Percentiles rank a stretch among this genome's conserved stretches.
These are phyloP conservation scores for Didymella keratinophila DNA, from an alignment of 2,329 filamentous ascomycete genomes.

Conservation along the genomic window DNA sequence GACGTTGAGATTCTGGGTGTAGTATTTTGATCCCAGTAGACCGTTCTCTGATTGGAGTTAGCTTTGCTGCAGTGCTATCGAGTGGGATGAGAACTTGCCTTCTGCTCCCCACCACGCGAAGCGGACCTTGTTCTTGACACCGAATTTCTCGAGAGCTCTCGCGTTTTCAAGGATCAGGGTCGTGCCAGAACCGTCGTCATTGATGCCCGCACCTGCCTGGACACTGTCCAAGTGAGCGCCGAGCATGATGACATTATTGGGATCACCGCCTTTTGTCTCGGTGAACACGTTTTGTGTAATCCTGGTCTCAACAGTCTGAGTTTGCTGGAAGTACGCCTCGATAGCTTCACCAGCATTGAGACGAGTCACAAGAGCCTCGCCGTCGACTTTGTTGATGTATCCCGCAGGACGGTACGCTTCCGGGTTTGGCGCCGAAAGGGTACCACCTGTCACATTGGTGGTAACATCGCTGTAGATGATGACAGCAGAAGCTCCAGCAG, in stretches of 20 bases:
- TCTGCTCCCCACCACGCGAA: slow-evolving; percentile 54
- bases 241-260: slow-evolving; percentile 52
- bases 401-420: slow-evolving; percentile 49
- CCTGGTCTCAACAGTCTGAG: slow-evolving; percentile 57
- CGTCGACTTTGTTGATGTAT: slow-evolving; percentile 56
- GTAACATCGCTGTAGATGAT: slow-evolving; percentile 54
- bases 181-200: slow-evolving; percentile 53
- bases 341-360: slow-evolving; percentile 53
- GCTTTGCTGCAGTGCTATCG: background rate
- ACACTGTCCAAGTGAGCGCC: slow-evolving; percentile 54
- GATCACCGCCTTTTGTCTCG: slow-evolving; percentile 51
- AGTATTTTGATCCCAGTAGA: slow-evolving; percentile 50
- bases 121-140: slow-evolving; percentile 52
- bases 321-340: slow-evolving; percentile 55
- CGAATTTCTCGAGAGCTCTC: slow-evolving; percentile 48
- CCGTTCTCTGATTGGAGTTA: background rate
- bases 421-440: slow-evolving; percentile 50
- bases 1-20: slow-evolving; percentile 44
- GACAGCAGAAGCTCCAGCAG: slow-evolving; percentile 53
- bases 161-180: slow-evolving; percentile 50
- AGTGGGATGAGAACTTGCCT: slow-evolving; percentile 15
- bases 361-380: slow-evolving; percentile 51
- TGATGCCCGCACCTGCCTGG: slow-evolving; percentile 54
- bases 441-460: slow-evolving; percentile 51
- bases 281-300: slow-evolving; percentile 58